Evolutionary conservation across 106 monocot species (phyloP), one percentile per base, ranked within the genome.

Genomic region (Dendrobium huoshanense): DNA sequence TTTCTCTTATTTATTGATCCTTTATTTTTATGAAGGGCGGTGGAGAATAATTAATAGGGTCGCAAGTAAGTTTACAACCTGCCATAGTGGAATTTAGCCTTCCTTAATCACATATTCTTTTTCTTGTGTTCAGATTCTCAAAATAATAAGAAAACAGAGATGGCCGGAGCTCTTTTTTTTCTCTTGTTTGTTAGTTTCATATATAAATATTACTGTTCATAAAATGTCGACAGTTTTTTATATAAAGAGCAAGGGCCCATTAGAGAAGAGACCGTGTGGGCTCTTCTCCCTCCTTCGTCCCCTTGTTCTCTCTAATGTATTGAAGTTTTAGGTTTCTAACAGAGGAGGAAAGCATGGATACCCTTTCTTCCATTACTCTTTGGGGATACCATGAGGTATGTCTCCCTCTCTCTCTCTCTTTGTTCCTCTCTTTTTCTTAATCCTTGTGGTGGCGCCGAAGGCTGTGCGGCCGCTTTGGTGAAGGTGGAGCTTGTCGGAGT

Each of bases 331-430:
- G 7, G 17, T 4, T n/a, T 74, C 41, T 41, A 7, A 19, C 0
- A 74, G 74, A 43, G 74, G 20, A 41, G 7, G 3, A 41, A 70
- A 13, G 43, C 74, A 74, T 74, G 74, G 74, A 74, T 1, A 20
- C 74, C 43, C 43, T 43, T 16, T 74, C 74, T 20, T 2, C 43
- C 42, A 19, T 74, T 74, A 43, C 74, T 43, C 11, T 74, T 43
- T 74, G 74, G 74, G 74, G 74, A 2, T 74, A 74, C 74, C 74
- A 74, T 44, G 74, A 74, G 74, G 74, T 74, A 1, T 11, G 31
- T 43, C 1, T 74, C 74, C 9, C 20, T 19, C 74, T 19, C 40
- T 20, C 4, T 18, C 73, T 19, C 17, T 33, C 19, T 74, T 6
- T 74, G 2, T 16, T 72, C 4, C 25, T 72, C 31, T 40, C 2